Percentiles rank a stretch among this genome's conserved stretches.
Conservation (phyloP, 305 asterid genomes). For the Salvia sclarea region DNA sequence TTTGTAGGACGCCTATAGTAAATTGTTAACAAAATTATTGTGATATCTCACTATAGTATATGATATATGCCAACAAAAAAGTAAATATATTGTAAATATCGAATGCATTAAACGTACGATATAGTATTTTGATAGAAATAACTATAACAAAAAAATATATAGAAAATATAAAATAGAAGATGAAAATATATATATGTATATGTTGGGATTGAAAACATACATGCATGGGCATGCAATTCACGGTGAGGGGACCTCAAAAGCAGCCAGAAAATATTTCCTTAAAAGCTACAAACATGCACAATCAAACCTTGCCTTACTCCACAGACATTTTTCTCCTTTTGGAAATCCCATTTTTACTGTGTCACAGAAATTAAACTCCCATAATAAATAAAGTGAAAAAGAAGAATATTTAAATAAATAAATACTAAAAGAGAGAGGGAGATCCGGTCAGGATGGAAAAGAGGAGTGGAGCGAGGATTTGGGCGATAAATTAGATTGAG, state of each 20-base stretch:
- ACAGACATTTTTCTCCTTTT: conserved; percentile 38
- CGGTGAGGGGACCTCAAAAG: conserved; percentile 32
- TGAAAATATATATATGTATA: too few relatives aligned
- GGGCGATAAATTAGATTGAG: conserved; percentile 47
- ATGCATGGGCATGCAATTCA: conserved; percentile 28
- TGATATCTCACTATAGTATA: too few relatives aligned
- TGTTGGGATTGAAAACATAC: not conserved
- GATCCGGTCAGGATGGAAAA: conserved; percentile 42
- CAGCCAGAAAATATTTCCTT: conserved; percentile 23
- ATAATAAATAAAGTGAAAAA: conserved; percentile 23
- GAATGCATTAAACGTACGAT: too few relatives aligned
- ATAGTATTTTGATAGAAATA: too few relatives aligned
- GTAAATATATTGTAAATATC: too few relatives aligned
- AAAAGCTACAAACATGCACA: conserved; percentile 43
- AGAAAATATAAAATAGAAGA: too few relatives aligned
- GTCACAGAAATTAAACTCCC: conserved; percentile 24
- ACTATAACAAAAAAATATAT: too few relatives aligned
- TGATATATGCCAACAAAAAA: too few relatives aligned
- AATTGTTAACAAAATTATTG: too few relatives aligned
- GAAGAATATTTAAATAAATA: not conserved
- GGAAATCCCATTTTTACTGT: conserved; percentile 30
- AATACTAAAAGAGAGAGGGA: conserved; percentile 32
- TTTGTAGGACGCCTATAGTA: too few relatives aligned
- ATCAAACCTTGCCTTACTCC: conserved; percentile 36
- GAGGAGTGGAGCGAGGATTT: conserved; percentile 58